Base-by-base conservation (phyloP, 805 yeast genomes). In the Ogataea corticis region DNA sequence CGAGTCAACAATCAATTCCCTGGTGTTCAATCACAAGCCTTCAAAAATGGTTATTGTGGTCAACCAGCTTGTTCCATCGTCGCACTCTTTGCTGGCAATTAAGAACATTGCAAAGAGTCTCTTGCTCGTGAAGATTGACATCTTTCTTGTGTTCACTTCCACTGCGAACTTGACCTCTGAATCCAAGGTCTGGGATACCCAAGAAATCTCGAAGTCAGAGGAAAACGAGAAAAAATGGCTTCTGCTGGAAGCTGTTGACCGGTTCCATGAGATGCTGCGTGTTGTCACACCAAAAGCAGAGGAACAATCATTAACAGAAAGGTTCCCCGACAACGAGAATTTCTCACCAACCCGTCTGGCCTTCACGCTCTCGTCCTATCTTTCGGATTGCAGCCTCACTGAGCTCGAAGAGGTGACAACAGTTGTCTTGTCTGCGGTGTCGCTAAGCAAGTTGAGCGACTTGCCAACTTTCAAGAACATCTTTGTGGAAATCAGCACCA, bases 61-160 rank as follows among this genome's bases (percentile, higher is more conserved):
- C 11, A 67, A 67, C 40, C 67, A 63, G 43, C 27, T 49, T 2
- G 38, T 44, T 4, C 49, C 59, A 1, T 53, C 58, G 9, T 34
- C 49, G 1, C 45, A 46, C 14, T 59, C 69, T 1, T 19, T 51
- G 16, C 30, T 55, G 5, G 44, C 64, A 5, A 43, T 65, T 12
- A 58, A 60, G 32, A 67, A 67, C 37, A 64, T 66, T 1, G 44
- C 65, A 6, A 55, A 48, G 35, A 57, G 66, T 38, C 41, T 67
- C 6, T 35, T 57, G 15, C 35, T 67, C 35, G 60, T 67, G 33
- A 56, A 56, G 27, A 62, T 66, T 17, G 61, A 62, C 21, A 45
- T 67, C 2, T 42, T 46, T 10, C 14, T 65, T 12, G 36, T 65
- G 2, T 50, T 62, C 16, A 43, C 57, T 6, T 58, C 65, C 3